These are phyloP conservation scores for Saitozyma sp. DNA, from an alignment of 768 basidiomycete genomes.

Conservation along the genomic window DNA sequence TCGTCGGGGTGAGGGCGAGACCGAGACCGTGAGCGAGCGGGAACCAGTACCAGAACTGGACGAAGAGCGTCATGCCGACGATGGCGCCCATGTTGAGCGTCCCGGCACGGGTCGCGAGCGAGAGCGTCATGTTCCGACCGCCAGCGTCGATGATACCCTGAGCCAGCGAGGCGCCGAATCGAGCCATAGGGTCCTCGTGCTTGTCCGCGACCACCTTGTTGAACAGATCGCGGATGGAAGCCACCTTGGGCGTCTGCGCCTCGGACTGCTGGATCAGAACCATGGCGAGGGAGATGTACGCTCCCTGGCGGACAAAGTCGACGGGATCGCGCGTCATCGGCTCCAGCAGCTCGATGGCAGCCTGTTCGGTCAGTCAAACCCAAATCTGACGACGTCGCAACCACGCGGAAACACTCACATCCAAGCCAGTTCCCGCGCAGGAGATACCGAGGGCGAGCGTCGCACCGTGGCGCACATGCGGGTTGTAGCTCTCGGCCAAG, in stretches of 20 bases:
- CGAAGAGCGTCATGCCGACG: slow-evolving; percentile 97
- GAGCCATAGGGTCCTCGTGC: slow-evolving; percentile 98
- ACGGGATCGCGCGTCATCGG: slow-evolving; percentile 98
- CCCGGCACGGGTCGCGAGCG: slow-evolving; percentile 86
- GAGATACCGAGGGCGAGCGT: slow-evolving; percentile 95
- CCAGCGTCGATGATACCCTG: slow-evolving; percentile 98
- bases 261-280: slow-evolving; percentile 95
- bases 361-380: slow-evolving; percentile 57
- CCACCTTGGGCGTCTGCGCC: slow-evolving; percentile 76
- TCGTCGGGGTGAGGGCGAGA: slow-evolving; percentile 91
- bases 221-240: slow-evolving; percentile 78
- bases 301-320: slow-evolving; percentile 97
- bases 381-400: background rate
- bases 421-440: slow-evolving; percentile 93
- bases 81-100: slow-evolving; percentile 90
- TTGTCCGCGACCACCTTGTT: slow-evolving; percentile 89
- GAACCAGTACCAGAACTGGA: slow-evolving; percentile 99
- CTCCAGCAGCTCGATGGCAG: slow-evolving; percentile 93
- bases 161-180: slow-evolving; percentile 92
- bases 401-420: slow-evolving; percentile 58
- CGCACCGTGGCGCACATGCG: slow-evolving; percentile 95
- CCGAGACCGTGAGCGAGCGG: slow-evolving; percentile 91
- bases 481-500: slow-evolving; percentile 96
- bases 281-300: slow-evolving; percentile 93
- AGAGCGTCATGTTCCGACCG: slow-evolving; percentile 93